These are phyloP conservation scores for Tolypocladium sp. DNA, from an alignment of 2,329 filamentous ascomycete genomes.

Conservation along the genomic window DNA sequence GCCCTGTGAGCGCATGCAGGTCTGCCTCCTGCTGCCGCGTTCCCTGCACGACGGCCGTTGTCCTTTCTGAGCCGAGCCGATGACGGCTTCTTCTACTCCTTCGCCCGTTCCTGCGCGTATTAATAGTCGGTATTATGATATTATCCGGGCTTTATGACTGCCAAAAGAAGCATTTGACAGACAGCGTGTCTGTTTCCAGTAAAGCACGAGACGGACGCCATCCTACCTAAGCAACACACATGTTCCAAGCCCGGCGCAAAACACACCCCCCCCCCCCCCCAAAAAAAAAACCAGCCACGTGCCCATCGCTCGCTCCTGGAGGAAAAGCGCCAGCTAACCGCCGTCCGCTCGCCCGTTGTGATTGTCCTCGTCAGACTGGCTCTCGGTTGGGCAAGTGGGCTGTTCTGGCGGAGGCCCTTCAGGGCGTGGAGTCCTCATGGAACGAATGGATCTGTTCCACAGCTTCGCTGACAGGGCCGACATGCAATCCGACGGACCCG, in stretches of 20 bases:
- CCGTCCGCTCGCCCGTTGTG: not conserved
- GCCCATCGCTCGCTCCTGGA: not conserved
- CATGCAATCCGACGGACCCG: not conserved
- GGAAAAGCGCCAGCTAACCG: not conserved
- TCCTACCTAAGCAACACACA: not conserved
- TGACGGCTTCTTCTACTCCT: not conserved
- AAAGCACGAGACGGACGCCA: not conserved
- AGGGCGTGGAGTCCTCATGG: slow-evolving; percentile 3
- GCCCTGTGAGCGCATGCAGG: not conserved
- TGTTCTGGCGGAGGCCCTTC: not conserved
- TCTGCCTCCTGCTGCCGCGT: not conserved
- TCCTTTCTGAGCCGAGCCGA: not conserved
- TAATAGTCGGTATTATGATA: not conserved
- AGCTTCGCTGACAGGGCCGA: not conserved
- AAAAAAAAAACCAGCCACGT: not conserved
- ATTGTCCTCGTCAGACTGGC: not conserved
- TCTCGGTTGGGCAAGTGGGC: not conserved
- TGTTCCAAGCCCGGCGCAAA: not conserved
- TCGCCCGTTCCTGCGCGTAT: not conserved
- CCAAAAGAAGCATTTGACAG: not conserved
- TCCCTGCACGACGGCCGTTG: not conserved
- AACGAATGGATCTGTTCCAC: slow-evolving; percentile 8
- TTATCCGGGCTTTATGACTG: not conserved
- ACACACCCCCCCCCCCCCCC: too few species aligned
- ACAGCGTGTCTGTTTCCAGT: not conserved